Percentiles rank a stretch among this genome's conserved stretches.
Evolutionary conservation across 1,284 basidiomycete genomes (phyloP).

Genomic region (Malassezia slooffiae): DNA sequence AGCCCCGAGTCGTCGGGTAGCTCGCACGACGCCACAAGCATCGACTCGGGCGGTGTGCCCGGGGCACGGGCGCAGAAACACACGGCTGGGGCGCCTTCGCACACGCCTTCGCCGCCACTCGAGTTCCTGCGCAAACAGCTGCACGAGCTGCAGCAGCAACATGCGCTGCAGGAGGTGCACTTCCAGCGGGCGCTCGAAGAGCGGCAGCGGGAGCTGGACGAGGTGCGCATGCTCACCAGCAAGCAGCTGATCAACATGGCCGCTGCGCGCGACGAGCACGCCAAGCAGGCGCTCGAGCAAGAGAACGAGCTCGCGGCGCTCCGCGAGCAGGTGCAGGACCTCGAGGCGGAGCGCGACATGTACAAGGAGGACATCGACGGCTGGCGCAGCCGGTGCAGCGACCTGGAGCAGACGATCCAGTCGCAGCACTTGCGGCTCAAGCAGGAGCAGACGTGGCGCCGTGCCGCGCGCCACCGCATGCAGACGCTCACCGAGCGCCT

Average conservation of each 20-base stretch:
- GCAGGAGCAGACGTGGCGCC: slow-evolving; percentile 22
- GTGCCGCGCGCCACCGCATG: slow-evolving; percentile 23
- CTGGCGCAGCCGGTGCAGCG: slow-evolving; percentile 38
- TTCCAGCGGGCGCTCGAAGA: too few relatives aligned
- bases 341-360: slow-evolving; percentile 39
- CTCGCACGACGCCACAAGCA: slow-evolving; percentile 10
- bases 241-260: slow-evolving; percentile 17
- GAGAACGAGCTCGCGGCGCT: slow-evolving; percentile 16
- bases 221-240: slow-evolving; percentile 12
- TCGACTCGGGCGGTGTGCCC: slow-evolving; percentile 7
- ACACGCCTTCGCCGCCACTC: neutral
- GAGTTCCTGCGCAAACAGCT: neutral
- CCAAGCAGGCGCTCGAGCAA: slow-evolving; percentile 11
- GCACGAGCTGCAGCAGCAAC: slow-evolving; percentile 3
- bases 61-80: neutral
- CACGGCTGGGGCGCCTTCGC: neutral
- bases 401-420: slow-evolving; percentile 32
- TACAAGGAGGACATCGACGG: slow-evolving; percentile 39
- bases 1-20: slow-evolving; percentile 8
- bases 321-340: slow-evolving; percentile 27
- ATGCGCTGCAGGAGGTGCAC: slow-evolving; percentile 5
- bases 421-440: slow-evolving; percentile 28
- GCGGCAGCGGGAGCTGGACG: slow-evolving; percentile 13
- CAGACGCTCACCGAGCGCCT: slow-evolving; percentile 24
- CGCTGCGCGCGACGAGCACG: slow-evolving; percentile 10